A percentile compares a stretch with the other conserved stretches of the same genome.
These are phyloP conservation scores for Zasmidium cellare DNA, from an alignment of 2,329 filamentous ascomycete genomes.

Conservation along the genomic window DNA sequence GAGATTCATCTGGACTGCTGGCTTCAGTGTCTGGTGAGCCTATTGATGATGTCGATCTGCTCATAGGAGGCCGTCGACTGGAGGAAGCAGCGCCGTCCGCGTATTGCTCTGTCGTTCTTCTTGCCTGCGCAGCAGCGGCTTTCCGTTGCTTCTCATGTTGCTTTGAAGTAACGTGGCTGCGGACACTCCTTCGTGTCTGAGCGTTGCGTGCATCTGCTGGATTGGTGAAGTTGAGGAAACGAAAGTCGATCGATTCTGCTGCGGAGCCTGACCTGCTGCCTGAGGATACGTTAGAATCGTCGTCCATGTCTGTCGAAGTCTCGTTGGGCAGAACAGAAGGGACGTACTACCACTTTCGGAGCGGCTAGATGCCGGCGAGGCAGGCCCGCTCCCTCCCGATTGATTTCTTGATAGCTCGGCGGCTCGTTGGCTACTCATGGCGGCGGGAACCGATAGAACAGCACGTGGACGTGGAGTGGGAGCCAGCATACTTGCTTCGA, in stretches of 20 bases:
- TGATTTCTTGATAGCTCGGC: constrained; percentile 34
- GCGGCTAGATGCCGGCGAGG: constrained; percentile 28
- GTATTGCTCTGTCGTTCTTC: constrained; percentile 2
- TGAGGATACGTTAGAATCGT: constrained; percentile 17
- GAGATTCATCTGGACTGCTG: constrained; percentile 28
- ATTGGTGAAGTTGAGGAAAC: constrained; percentile 37
- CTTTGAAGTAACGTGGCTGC: constrained; percentile 34
- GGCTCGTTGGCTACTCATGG: constrained; percentile 28
- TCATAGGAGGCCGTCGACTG: neutral
- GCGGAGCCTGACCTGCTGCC: constrained; percentile 26
- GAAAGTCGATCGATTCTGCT: constrained; percentile 31
- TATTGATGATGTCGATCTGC: neutral
- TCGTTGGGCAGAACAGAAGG: constrained; percentile 11
- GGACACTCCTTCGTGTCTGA: constrained; percentile 34
- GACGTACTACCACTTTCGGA: constrained; percentile 27
- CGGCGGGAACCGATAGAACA: constrained; percentile 1
- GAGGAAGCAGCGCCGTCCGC: neutral
- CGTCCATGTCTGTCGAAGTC: constrained; percentile 9
- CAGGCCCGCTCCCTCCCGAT: constrained; percentile 23
- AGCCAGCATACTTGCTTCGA: constrained; percentile 9
- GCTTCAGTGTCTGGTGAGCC: constrained; percentile 15
- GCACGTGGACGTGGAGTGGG: constrained; percentile 8
- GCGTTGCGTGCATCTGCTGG: constrained; percentile 35
- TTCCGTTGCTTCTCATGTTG: constrained; percentile 23
- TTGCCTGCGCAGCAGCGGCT: constrained; percentile 20